A percentile compares a stretch with the other conserved stretches of the same genome.
These are phyloP conservation scores for Epichloe baconii DNA, from an alignment of 2,329 filamentous ascomycete species.

Conservation along the genomic window DNA sequence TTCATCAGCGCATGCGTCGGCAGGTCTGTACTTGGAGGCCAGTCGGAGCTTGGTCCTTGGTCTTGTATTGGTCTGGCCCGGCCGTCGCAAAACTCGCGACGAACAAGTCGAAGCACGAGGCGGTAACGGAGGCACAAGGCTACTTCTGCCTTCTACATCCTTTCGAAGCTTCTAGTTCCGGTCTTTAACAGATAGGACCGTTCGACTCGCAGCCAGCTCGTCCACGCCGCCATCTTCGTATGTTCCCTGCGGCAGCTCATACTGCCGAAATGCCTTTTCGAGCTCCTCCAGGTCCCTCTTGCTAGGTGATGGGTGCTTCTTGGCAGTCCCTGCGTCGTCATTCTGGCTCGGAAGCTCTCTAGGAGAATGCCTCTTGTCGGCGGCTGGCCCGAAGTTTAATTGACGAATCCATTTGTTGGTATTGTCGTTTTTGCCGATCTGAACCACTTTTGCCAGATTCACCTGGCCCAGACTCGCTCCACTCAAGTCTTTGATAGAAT, in stretches of 20 bases:
- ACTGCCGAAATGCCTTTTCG: slow-evolving; percentile 21
- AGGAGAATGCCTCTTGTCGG: not conserved
- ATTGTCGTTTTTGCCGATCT: slow-evolving; percentile 2
- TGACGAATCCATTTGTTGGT: slow-evolving; percentile 1
- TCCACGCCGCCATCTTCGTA: slow-evolving; percentile 14
- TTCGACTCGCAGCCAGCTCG: slow-evolving; percentile 15
- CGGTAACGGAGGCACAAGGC: not conserved
- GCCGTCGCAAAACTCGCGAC: not conserved
- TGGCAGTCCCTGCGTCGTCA: slow-evolving; percentile 13
- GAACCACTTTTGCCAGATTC: slow-evolving; percentile 7
- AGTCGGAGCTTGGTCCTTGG: not conserved
- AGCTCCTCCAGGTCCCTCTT: slow-evolving; percentile 27
- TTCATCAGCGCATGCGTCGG: not conserved
- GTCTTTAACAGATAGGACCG: slow-evolving; percentile 13
- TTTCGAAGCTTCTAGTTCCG: slow-evolving; percentile 13
- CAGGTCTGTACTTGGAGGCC: not conserved
- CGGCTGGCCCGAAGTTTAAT: not conserved
- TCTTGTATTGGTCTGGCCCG: not conserved
- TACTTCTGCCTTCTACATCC: not conserved
- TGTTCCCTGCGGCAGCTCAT: slow-evolving; percentile 12
- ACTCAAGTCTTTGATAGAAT: not conserved
- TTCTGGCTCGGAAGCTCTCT: not conserved
- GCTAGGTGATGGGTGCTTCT: slow-evolving; percentile 34
- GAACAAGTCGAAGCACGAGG: not conserved
- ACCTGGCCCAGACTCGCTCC: slow-evolving; percentile 4